Evolutionary conservation across 163 green algal species (phyloP).

Genomic region (Picocystis sp.): DNA sequence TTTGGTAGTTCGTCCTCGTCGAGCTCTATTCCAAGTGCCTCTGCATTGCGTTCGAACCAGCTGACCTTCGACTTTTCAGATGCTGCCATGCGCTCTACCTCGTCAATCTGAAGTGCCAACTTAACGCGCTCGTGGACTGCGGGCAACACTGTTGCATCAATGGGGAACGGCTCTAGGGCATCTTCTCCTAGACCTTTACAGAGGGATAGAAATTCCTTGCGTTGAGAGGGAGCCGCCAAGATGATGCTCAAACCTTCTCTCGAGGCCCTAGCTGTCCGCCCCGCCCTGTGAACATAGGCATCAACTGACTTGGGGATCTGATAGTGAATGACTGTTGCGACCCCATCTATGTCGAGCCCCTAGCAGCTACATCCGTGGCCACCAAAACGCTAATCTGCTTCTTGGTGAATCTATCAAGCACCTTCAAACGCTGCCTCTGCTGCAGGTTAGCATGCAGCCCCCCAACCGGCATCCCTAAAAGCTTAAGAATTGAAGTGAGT

Average conservation of each 20-base stretch:
- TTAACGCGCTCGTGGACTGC: slow-evolving; percentile 21
- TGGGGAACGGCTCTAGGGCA: slow-evolving; percentile 9
- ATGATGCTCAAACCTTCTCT: slow-evolving; percentile 43
- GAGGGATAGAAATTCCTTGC: slow-evolving; percentile 43
- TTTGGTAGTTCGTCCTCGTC: slow-evolving; percentile 5
- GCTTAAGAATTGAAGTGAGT: slow-evolving; percentile 57
- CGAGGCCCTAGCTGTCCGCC: slow-evolving; percentile 52
- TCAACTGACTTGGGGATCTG: slow-evolving; percentile 69
- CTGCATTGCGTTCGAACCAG: slow-evolving; percentile 36
- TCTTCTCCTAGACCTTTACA: slow-evolving; percentile 9
- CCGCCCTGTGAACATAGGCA: slow-evolving; percentile 85
- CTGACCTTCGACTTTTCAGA: slow-evolving; percentile 39
- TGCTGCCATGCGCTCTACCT: slow-evolving; percentile 32
- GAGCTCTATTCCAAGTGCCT: slow-evolving; percentile 27
- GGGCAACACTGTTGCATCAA: slow-evolving; percentile 2
- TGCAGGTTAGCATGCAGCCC: slow-evolving; percentile 78
- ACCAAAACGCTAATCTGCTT: slow-evolving; percentile 57
- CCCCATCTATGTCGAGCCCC: slow-evolving; percentile 61
- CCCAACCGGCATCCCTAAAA: slow-evolving; percentile 43
- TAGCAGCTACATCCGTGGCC: slow-evolving; percentile 86
- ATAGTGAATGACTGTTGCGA: slow-evolving; percentile 67
- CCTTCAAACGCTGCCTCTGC: slow-evolving; percentile 70
- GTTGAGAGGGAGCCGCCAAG: slow-evolving; percentile 61
- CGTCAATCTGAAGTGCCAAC: slow-evolving; percentile 51
- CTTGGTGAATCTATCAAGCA: slow-evolving; percentile 68